Evolutionary conservation across 129 eudicot genomes (phyloP).

Genomic region (Flaveria ramosissima): DNA sequence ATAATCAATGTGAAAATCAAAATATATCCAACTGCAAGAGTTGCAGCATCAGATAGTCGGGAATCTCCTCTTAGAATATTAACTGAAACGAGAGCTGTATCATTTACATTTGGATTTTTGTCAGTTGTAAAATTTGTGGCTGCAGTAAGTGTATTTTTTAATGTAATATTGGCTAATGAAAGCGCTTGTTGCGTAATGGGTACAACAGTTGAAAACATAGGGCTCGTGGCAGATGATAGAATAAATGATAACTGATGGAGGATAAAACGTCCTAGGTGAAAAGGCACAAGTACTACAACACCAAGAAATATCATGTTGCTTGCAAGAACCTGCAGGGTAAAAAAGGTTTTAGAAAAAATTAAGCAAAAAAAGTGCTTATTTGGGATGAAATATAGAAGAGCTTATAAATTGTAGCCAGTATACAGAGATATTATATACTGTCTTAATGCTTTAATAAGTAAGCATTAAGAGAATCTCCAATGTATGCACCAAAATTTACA

Average conservation of each 20-base stretch:
- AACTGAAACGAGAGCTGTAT: conserved; percentile 45
- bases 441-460: neutral
- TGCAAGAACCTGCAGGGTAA: conserved; percentile 79
- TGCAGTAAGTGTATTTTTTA: conserved; percentile 66
- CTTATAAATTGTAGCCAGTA: neutral
- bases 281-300: conserved; percentile 82
- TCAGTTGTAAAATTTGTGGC: conserved; percentile 67
- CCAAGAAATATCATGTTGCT: conserved; percentile 97
- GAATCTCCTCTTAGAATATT: conserved; percentile 67
- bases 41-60: conserved; percentile 76
- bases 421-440: neutral
- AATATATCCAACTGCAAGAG: conserved; percentile 91
- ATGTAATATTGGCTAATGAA: conserved; percentile 74
- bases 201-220: conserved; percentile 53
- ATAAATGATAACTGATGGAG: conserved; percentile 73
- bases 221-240: conserved; percentile 64
- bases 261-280: conserved; percentile 77
- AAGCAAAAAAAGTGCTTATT: neutral
- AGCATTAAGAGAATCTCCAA: neutral
- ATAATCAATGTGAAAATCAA: conserved; percentile 63
- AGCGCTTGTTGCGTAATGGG: conserved; percentile 78
- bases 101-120: conserved; percentile 43
- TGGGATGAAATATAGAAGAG: neutral
- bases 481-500: neutral
- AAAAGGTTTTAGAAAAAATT: neutral